Conservation (phyloP, 1,284 basidiomycete genomes). For the Ceratobasidium sp. region DNA sequence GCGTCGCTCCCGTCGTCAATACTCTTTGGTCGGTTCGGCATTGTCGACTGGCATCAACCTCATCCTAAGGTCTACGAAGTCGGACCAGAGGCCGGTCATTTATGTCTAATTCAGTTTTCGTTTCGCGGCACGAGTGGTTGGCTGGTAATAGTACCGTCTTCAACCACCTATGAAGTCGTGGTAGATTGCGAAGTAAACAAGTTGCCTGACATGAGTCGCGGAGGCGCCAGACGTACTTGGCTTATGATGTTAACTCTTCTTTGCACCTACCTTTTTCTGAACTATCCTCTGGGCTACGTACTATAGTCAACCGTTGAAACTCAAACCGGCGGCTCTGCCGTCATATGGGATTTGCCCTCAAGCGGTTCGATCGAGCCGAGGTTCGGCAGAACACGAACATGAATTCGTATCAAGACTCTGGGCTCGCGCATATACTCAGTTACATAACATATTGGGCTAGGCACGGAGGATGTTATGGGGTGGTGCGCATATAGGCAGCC, state of each 20-base stretch:
- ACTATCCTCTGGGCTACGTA: not conserved
- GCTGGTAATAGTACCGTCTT: not conserved
- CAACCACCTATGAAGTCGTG: not conserved
- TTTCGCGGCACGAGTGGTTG: not conserved
- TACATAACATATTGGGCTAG: not conserved
- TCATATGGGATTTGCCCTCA: not conserved
- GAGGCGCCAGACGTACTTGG: not conserved
- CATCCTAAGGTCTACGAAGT: not conserved
- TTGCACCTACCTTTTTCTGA: too few relatives aligned
- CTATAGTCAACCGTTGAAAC: not conserved
- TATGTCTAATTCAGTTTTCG: not conserved
- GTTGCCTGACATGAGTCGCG: not conserved
- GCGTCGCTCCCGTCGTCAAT: not conserved
- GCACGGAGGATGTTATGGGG: not conserved
- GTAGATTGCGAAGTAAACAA: not conserved
- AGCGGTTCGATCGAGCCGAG: not conserved
- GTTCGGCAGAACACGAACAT: not conserved
- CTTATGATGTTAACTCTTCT: not conserved
- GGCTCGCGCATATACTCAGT: too few relatives aligned
- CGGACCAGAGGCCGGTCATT: not conserved
- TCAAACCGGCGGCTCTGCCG: not conserved
- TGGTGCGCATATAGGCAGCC: constrained; percentile 7
- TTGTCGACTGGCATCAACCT: not conserved
- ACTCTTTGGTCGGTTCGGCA: not conserved
- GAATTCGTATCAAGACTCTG: not conserved